Evolutionary conservation across 78 protist species (phyloP), one percentile per base, ranked within the genome.

Genomic region (Dictyostelium discoideum): DNA sequence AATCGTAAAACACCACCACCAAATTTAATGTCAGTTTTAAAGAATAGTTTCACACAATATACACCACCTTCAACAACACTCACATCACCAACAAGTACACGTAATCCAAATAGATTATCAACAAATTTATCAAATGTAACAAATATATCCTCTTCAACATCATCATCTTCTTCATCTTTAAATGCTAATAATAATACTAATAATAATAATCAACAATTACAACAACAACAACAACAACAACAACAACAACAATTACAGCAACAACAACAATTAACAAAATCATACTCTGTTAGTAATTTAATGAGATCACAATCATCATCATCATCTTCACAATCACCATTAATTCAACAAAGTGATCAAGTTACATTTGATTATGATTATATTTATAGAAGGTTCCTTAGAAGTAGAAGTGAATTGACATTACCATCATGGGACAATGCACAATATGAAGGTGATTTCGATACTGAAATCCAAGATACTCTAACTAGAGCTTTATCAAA

Each of bases 341-440:
- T 69, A 8, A 37, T 74, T 74, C 81, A 74, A 74, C 81, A 74
- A 74, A 69, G 16, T 74, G 39, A 74, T 74, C 24, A 74, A 13
- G 20, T 74, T 13, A 32, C 42, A 37, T 18, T 74, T 2, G 81
- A 74, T 16, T 74, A 74, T 74, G 81, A 74, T 32, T 74, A 37
- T 37, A 74, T 74, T 74, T 74, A 37, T 74, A 74, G 42, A 14
- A 74, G 81, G 39, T 74, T 74, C 50, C 60, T 44, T 10, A 79
- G 93, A 63, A 79, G 82, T 18, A 42, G 50, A 40, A 79, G 86
- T 42, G 86, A 87, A 39, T n/a, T 79, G 13, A 40, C 73, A 29
- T 24, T 78, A 37, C 93, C 93, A 78, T 79, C 86, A 0, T 87
- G 85, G 93, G 93, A 87, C n/a, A 65, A 22, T 16, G 60, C 80